A percentile compares a stretch with the other conserved stretches of the same genome.
phyloP scores from a whole-genome alignment of 2,329 filamentous ascomycete genomes.

The Pyricularia pennisetigena region DNA sequence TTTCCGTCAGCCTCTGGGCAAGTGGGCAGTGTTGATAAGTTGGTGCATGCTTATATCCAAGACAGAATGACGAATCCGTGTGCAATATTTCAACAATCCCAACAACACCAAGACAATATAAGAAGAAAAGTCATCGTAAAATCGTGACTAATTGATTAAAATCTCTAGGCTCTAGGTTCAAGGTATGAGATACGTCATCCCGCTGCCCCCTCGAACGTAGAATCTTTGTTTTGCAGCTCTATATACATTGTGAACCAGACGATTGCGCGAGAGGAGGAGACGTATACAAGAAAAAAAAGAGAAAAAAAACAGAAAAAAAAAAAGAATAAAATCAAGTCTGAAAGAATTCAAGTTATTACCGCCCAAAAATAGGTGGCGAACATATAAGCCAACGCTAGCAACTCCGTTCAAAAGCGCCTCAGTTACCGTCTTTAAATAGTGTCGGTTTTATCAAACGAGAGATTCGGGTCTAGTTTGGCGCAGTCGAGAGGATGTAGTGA shows the following conservation, averaged over 20 bases:
- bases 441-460: neutral
- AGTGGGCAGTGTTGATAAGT: no score
- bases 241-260: slow-evolving; percentile 1
- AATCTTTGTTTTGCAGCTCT: neutral
- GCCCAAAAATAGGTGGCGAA: neutral
- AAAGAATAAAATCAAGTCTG: neutral
- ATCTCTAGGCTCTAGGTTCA: neutral
- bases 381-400: neutral
- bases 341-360: neutral
- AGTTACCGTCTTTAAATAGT: neutral
- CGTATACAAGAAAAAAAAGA: neutral
- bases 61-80: no score
- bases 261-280: neutral
- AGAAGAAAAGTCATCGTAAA: neutral
- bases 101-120: neutral
- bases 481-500: neutral
- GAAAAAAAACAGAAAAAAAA: neutral
- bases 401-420: neutral
- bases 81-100: no score
- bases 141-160: neutral
- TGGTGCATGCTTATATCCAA: no score
- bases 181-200: slow-evolving; percentile 1
- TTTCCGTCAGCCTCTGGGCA: neutral
- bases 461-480: neutral
- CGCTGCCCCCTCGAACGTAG: neutral